Evolutionary conservation across 805 yeast genomes (phyloP), one percentile per base, ranked within the genome.

Genomic region (Candida endomychidarum): DNA sequence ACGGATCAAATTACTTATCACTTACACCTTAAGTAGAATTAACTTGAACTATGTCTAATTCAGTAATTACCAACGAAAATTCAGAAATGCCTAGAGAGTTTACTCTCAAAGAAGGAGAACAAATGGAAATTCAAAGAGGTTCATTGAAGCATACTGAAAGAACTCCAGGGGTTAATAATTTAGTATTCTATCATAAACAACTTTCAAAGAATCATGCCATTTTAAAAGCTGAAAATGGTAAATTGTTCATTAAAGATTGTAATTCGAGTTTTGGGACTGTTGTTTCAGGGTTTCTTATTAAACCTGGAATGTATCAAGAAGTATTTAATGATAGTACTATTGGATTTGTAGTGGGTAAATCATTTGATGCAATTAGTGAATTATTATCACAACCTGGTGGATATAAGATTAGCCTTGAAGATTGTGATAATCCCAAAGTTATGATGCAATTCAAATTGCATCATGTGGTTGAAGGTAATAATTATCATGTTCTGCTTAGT

Each of bases 261-360:
- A 45, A 46, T 19, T 66, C 72, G 5, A 65, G 67, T 14, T 68
- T 67, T 49, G 74, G 74, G 2, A 67, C 74, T 12, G 43, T 63
- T 7, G 35, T 62, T 40, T 60, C 65, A 41, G 51, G 54, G 20
- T 35, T 52, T 6, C 52, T 54, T 18, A 48, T 68, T 12, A 34
- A 6, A 7, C 60, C 65, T 1, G 46, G 42, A 20, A 37, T 29
- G 15, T 43, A 47, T 50, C 40, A 46, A 35, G 34, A 35, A 9
- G 40, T 65, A 18, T 21, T 27, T 9, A 34, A 48, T 33, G 60
- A 58, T 14, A 72, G 67, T 45, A 33, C 19, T 2, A 41, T 69
- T 14, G 69, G 72, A 4, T 65, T 69, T 37, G 60, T 67, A 22
- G 49, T 69, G 22, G 47, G 60, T 20, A 55, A 54, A 39, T 67